Percentiles rank a stretch among this genome's conserved stretches.
phyloP scores from a whole-genome alignment of 257 asterid genomes.

The Fraxinus americana region DNA sequence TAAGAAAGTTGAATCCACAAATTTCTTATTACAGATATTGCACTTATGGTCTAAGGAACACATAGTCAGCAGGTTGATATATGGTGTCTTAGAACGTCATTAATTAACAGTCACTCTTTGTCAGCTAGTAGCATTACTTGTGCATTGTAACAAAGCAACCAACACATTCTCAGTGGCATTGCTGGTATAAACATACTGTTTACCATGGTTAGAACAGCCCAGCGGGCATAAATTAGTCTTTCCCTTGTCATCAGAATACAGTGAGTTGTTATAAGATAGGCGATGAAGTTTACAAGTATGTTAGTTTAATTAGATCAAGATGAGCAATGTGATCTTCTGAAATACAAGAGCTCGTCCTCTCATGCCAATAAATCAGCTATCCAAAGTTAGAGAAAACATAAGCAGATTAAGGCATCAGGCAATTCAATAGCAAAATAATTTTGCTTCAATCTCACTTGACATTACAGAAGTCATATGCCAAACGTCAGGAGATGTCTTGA shows the following conservation, averaged over 20 bases:
- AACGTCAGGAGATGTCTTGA: conserved; percentile 8
- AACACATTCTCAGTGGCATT: conserved; percentile 1
- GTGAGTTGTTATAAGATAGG: background rate
- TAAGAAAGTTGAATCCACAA: background rate
- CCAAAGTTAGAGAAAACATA: background rate
- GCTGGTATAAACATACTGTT: background rate
- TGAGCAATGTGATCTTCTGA: background rate
- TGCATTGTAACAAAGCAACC: background rate
- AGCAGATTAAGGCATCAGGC: conserved; percentile 12
- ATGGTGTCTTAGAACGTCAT: background rate
- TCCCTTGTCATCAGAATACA: background rate
- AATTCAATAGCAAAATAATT: background rate
- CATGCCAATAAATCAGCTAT: background rate
- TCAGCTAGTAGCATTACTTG: conserved; percentile 4
- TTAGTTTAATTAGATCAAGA: background rate
- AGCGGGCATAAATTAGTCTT: background rate
- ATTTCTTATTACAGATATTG: background rate
- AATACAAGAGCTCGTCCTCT: background rate
- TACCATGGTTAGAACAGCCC: background rate
- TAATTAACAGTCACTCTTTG: background rate
- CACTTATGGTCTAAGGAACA: background rate
- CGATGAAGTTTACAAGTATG: background rate
- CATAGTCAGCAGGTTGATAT: background rate
- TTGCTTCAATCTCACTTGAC: background rate
- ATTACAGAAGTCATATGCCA: background rate